phyloP scores from a whole-genome alignment of 352 stramenopile genomes.

The Phytopythium vexans region DNA sequence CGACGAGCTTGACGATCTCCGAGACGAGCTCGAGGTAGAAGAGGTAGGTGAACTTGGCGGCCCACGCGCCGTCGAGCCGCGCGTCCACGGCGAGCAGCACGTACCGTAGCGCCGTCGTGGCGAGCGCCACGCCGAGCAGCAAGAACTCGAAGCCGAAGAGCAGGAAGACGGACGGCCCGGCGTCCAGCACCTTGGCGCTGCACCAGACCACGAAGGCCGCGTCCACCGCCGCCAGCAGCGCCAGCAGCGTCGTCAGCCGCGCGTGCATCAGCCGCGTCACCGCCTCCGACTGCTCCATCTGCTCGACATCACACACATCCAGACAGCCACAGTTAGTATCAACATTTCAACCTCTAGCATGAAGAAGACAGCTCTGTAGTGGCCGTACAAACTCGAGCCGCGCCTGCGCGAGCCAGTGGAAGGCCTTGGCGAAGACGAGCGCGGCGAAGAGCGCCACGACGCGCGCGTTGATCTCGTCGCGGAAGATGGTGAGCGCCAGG shows the following conservation, averaged over 20 bases:
- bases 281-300: conserved; percentile 89
- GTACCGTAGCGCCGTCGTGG: conserved; percentile 87
- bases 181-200: conserved; percentile 66
- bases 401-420: conserved; percentile 90
- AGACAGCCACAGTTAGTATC: not conserved
- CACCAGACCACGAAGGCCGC: conserved; percentile 88
- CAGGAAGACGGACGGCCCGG: conserved; percentile 91
- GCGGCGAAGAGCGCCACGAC: conserved; percentile 94
- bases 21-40: conserved; percentile 97
- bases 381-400: conserved; percentile 82
- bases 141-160: conserved; percentile 98
- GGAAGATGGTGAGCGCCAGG: conserved; percentile 99
- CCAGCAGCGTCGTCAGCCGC: conserved; percentile 87
- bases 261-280: conserved; percentile 77
- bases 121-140: conserved; percentile 93
- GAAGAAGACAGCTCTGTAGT: not conserved
- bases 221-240: conserved; percentile 85
- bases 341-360: too few species aligned
- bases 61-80: conserved; percentile 85
- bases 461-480: conserved; percentile 94
- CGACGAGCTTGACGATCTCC: conserved; percentile 94
- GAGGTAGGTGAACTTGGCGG: conserved; percentile 88
- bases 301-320: conserved; percentile 1
- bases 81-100: conserved; percentile 94
- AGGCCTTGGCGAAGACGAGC: conserved; percentile 95